These are phyloP conservation scores for Moelleriella libera DNA, from an alignment of 2,329 filamentous ascomycete species.

Conservation along the genomic window DNA sequence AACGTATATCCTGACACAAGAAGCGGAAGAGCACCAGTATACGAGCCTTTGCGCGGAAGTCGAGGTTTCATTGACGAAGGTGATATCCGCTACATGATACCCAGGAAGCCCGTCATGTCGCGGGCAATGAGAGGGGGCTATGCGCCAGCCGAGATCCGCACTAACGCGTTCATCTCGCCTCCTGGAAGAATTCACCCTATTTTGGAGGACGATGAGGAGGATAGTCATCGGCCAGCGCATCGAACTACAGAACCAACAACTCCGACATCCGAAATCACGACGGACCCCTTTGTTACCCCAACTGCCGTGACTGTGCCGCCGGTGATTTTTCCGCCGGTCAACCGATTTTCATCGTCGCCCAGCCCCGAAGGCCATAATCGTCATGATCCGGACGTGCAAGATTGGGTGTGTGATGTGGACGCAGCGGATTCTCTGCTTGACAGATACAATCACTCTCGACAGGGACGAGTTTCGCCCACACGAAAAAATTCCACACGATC, in stretches of 20 bases:
- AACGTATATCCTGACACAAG: constrained; percentile 3
- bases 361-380: constrained; percentile 23
- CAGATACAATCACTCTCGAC: constrained; percentile 21
- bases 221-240: constrained; percentile 11
- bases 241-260: background rate
- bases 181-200: constrained; percentile 40
- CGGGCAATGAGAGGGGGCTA: constrained; percentile 16
- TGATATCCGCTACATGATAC: constrained; percentile 20
- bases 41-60: constrained; percentile 31
- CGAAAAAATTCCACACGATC: constrained; percentile 22
- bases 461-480: constrained; percentile 23
- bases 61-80: constrained; percentile 1
- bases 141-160: constrained; percentile 14
- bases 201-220: constrained; percentile 43
- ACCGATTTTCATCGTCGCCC: constrained; percentile 20
- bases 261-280: constrained; percentile 19
- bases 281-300: constrained; percentile 38
- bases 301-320: constrained; percentile 10
- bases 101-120: constrained; percentile 17
- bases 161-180: constrained; percentile 12
- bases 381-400: constrained; percentile 38
- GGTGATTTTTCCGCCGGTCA: constrained; percentile 13
- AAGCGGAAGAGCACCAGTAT: constrained; percentile 29
- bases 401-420: constrained; percentile 43
- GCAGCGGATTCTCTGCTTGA: constrained; percentile 37